Percentiles rank a stretch among this genome's conserved stretches.
These are phyloP conservation scores for Neonectria punicea DNA, from an alignment of 2,329 filamentous ascomycete species.

Conservation along the genomic window DNA sequence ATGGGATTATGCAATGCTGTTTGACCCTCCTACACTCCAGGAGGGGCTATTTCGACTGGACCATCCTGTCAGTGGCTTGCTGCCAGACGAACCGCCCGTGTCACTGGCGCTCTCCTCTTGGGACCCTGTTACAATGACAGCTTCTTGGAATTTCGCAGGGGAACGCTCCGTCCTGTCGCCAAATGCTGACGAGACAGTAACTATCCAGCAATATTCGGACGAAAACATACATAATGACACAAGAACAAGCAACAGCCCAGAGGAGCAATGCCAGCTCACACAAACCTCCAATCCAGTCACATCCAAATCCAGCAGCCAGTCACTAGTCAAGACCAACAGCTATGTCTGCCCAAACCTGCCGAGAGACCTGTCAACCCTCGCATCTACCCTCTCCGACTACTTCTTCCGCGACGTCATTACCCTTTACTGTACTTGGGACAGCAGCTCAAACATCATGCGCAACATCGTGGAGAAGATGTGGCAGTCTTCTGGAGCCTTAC, in stretches of 20 bases:
- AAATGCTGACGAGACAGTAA: background rate
- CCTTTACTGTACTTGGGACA: constrained; percentile 36
- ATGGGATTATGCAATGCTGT: constrained; percentile 17
- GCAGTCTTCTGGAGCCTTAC: constrained; percentile 29
- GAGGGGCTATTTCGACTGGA: constrained; percentile 11
- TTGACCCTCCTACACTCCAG: background rate
- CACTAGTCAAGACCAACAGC: background rate
- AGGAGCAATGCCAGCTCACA: background rate
- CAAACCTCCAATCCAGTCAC: background rate
- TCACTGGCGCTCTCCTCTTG: background rate
- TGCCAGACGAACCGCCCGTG: background rate
- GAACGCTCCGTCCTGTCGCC: background rate
- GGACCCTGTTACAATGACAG: background rate
- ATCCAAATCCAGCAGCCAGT: no score
- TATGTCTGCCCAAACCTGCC: background rate
- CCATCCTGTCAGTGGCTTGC: background rate
- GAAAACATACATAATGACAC: background rate
- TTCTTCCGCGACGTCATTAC: constrained; percentile 38
- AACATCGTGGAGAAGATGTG: constrained; percentile 34
- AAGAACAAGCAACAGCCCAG: no score
- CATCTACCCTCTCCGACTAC: constrained; percentile 30
- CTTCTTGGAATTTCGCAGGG: background rate
- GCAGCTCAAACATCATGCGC: constrained; percentile 35
- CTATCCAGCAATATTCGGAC: background rate
- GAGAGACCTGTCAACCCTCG: constrained; percentile 21